phyloP scores from a whole-genome alignment of 805 yeast species.

The Metschnikowia lochheadii region DNA sequence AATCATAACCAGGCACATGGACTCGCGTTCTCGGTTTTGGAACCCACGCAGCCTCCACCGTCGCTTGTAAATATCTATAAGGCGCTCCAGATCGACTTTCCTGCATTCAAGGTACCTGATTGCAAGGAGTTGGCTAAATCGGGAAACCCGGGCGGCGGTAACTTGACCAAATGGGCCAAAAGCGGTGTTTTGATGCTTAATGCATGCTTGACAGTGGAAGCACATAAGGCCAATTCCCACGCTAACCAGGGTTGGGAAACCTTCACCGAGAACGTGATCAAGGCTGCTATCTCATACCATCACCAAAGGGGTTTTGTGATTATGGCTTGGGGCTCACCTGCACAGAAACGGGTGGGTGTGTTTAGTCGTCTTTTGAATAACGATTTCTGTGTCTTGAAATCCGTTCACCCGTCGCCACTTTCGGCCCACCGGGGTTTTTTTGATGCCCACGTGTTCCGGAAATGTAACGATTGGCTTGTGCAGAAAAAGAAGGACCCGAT shows the following conservation, averaged over 20 bases:
- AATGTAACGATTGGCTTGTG: conserved; percentile 74
- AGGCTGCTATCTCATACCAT: conserved; percentile 47
- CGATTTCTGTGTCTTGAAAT: conserved; percentile 51
- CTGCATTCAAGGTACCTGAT: conserved; percentile 61
- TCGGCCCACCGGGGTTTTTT: conserved; percentile 86
- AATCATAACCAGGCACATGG: conserved; percentile 94
- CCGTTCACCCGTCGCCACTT: conserved; percentile 94
- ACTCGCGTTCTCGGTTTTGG: conserved; percentile 83
- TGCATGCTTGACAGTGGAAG: conserved; percentile 85
- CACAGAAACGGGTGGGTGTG: conserved; percentile 54
- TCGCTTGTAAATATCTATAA: conserved; percentile 85
- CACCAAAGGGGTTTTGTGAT: conserved; percentile 55
- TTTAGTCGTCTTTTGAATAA: conserved; percentile 22
- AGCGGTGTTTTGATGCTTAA: conserved; percentile 86
- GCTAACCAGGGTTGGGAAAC: conserved; percentile 88
- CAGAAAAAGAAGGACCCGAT: conserved; percentile 41
- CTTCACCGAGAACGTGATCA: conserved; percentile 73
- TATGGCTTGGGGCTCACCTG: conserved; percentile 81
- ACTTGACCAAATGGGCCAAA: conserved; percentile 77
- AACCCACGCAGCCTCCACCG: conserved; percentile 78
- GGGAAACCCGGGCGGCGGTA: conserved; percentile 49
- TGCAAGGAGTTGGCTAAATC: conserved; percentile 17
- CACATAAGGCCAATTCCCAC: conserved; percentile 92
- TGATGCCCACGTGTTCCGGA: conserved; percentile 65
- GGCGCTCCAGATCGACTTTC: conserved; percentile 58